phyloP scores from a whole-genome alignment of 2,329 filamentous ascomycete genomes.

The Verticillium zaregamsianum region DNA sequence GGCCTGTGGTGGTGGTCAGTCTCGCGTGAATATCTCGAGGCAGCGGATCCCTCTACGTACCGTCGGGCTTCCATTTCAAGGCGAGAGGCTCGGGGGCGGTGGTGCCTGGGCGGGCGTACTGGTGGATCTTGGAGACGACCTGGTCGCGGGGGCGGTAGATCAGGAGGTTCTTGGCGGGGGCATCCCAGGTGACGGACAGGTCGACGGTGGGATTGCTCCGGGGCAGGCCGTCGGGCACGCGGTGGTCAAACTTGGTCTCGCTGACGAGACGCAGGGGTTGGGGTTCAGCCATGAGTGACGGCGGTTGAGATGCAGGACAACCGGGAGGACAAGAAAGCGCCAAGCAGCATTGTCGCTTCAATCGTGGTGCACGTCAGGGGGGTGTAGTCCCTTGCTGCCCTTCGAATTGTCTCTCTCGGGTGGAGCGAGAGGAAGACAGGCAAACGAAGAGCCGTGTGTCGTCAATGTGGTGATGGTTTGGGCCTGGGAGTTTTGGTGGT shows the following conservation, averaged over 20 bases:
- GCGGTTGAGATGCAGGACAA: not conserved
- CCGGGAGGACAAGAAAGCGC: not conserved
- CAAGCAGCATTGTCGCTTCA: not conserved
- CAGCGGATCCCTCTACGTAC: conserved; percentile 32
- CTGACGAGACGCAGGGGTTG: conserved; percentile 43
- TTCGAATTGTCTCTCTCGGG: not conserved
- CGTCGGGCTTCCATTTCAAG: conserved; percentile 64
- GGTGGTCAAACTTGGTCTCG: conserved; percentile 53
- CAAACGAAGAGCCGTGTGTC: too few species aligned
- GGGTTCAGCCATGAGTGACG: conserved; percentile 16
- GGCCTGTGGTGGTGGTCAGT: conserved; percentile 42
- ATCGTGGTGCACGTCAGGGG: not conserved
- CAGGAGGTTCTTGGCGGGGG: conserved; percentile 63
- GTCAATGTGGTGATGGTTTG: too few species aligned
- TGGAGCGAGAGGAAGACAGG: too few species aligned
- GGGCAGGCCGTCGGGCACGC: conserved; percentile 54
- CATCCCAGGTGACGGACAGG: conserved; percentile 67
- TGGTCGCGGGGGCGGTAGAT: conserved; percentile 79
- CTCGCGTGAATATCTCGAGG: too few species aligned
- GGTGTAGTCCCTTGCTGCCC: not conserved
- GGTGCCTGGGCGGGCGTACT: conserved; percentile 34
- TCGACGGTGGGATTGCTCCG: conserved; percentile 83
- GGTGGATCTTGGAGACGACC: conserved; percentile 48
- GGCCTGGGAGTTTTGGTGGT: too few species aligned
- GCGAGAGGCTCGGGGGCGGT: conserved; percentile 39